A percentile compares a stretch with the other conserved stretches of the same genome.
These are phyloP conservation scores for Tieghemostelium lacteum DNA, from an alignment of 78 protist species.

Conservation along the genomic window DNA sequence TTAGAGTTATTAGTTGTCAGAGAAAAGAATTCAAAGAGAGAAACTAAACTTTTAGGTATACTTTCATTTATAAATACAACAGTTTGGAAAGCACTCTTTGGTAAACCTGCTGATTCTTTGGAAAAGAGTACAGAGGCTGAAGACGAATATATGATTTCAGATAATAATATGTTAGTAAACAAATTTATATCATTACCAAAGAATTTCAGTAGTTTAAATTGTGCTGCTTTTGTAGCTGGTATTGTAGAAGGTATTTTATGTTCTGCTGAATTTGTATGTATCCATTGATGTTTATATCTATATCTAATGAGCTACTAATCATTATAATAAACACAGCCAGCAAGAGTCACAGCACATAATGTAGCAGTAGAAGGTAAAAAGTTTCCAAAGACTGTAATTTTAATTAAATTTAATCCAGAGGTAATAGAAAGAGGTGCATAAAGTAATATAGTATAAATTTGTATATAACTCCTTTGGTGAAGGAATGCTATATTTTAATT, in stretches of 20 bases:
- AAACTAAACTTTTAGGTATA: slow-evolving; percentile 86
- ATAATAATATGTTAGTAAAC: slow-evolving; percentile 72
- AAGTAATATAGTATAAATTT: too few species aligned
- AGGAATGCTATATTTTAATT: too few species aligned
- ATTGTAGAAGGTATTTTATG: slow-evolving; percentile 87
- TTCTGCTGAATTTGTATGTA: slow-evolving; percentile 84
- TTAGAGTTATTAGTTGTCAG: slow-evolving; percentile 84
- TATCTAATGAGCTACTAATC: background rate
- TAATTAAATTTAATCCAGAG: slow-evolving; percentile 87
- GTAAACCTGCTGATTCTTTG: slow-evolving; percentile 89
- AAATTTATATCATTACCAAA: slow-evolving; percentile 85
- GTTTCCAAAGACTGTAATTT: slow-evolving; percentile 73
- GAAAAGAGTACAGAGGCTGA: slow-evolving; percentile 79
- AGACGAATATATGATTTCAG: slow-evolving; percentile 87
- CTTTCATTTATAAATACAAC: slow-evolving; percentile 84
- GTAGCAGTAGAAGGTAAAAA: slow-evolving; percentile 79
- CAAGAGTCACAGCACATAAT: slow-evolving; percentile 89
- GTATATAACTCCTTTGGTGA: too few species aligned
- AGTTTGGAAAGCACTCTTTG: slow-evolving; percentile 91
- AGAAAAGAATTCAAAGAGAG: slow-evolving; percentile 85
- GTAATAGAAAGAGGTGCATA: slow-evolving; percentile 47
- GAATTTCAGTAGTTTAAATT: slow-evolving; percentile 76
- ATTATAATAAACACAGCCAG: slow-evolving; percentile 40
- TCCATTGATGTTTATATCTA: background rate
- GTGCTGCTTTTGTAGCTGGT: slow-evolving; percentile 92